Evolutionary conservation across 257 asterid species (phyloP), one percentile per base, ranked within the genome.

Genomic region (Przewalskia tangutica): DNA sequence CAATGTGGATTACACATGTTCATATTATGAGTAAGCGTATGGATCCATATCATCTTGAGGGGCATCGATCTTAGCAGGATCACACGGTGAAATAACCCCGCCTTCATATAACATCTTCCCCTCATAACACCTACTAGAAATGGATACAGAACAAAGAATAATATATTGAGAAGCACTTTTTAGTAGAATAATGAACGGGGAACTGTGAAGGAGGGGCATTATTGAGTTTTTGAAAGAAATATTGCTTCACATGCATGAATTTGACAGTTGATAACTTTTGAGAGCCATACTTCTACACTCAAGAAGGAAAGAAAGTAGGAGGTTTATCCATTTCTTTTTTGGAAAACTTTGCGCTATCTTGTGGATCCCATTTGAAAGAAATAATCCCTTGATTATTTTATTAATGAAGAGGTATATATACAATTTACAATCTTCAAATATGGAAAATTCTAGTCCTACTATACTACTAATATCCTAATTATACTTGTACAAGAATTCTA

Each of bases 111-210:
- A 84, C 82, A 62, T 68, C 89, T 85, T 58, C 92, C 91, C 91
- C 89, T 87, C 87, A 87, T 86, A 82, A 88, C 44, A 78, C 94
- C 88, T 87, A 27, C 88, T 70, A 36, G 86, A 89, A 86, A 84
- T 88, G 91, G 95, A 90, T 88, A 85, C 65, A 86, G 89, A 90
- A 89, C 82, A 86, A 86, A 80, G 91, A 88, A 89, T 86, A 84
- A 81, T 64, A 68, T 27, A 82, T 77, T 73, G 20, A 20, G 27
- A 81, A 83, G 60, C 84, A 40, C 85, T 82, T 88, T 84, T 64
- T 75, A 82, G 55, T 3, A 76, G 88, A 90, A 82, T 92, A 90
- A 90, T 86, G 88, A 91, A 85, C 18, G 32, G 81, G 78, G 91
- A 87, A 92, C 87, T 53, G 78, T 66, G 17, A 86, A 87, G 84